Base-by-base conservation (phyloP, 352 stramenopile genomes). In the Peronospora belbahrii region DNA sequence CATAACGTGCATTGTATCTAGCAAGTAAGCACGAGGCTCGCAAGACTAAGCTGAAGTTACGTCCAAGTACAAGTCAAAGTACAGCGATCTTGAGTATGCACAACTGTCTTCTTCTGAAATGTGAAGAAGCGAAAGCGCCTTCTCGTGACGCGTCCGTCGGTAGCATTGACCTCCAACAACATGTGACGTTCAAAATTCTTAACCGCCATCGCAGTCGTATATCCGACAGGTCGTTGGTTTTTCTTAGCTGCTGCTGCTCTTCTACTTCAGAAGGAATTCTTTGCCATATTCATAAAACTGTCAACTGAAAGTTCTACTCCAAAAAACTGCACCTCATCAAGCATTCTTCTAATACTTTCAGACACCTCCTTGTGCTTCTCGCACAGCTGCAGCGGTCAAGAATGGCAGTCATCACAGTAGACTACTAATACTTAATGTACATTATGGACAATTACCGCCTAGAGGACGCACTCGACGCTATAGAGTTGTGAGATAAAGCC, bases 401-500 rank as follows among this genome's bases (percentile, higher is more conserved):
- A 59, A 2, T 68, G 80, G 45, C 23, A 11, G 24, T 24, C 23
- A 15, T 33, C 38, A 22, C 23, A 22, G 39, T 30, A 44, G 15
- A 24, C 13, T 7, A 20, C 7, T 9, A 8, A 23, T 14, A 17
- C 13, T 53, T 34, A 40, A 19, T 36, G 23, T 8, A 7, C 8
- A 43, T 6, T 6, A 17, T 19, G 14, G 22, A 6, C 22, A 24
- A 9, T 2, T 14, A 6, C 17, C 10, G 25, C 28, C 3, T 10
- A n/a, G 13, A 10, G 15, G 19, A 64, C 67, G 37, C 49, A 83
- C 71, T 68, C 71, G 55, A 83, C 41, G 56, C 71, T 83, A 57
- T 75, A 83, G 50, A 83, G 57, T 36, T 80, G 42, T 42, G 71
- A 83, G 50, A 83, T 65, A 52, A 74, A 62, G 17, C 68, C 71